A percentile compares a stretch with the other conserved stretches of the same genome.
phyloP scores from a whole-genome alignment of 2,329 filamentous ascomycete genomes.

The Pyrenochaeta sp. region DNA sequence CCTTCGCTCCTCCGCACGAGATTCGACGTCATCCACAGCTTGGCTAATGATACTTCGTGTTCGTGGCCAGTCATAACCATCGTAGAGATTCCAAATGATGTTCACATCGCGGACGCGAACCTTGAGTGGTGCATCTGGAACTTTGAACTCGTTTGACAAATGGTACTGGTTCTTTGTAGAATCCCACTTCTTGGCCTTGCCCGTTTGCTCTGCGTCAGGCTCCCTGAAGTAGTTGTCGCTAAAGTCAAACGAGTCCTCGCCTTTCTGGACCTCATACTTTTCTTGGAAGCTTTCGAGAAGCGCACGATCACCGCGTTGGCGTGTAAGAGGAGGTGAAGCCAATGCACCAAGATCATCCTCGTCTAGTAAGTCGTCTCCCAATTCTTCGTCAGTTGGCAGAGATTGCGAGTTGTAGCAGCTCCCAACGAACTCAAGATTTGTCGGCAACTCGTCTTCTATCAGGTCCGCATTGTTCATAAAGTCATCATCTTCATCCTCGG shows the following conservation, averaged over 20 bases:
- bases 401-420: constrained; percentile 61
- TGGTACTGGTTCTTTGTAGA: constrained; percentile 79
- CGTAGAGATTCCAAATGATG: constrained; percentile 96
- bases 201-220: constrained; percentile 65
- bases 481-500: constrained; percentile 60
- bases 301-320: constrained; percentile 44
- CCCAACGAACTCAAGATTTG: constrained; percentile 58
- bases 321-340: constrained; percentile 38
- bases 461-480: constrained; percentile 50
- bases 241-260: constrained; percentile 71
- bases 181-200: constrained; percentile 80
- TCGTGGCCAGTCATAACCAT: constrained; percentile 94
- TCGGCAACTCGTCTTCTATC: constrained; percentile 51
- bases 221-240: constrained; percentile 78
- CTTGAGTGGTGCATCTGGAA: constrained; percentile 73
- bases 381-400: constrained; percentile 50
- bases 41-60: constrained; percentile 87
- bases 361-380: constrained; percentile 52
- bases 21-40: constrained; percentile 87
- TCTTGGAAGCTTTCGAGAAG: constrained; percentile 62
- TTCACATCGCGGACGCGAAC: constrained; percentile 86
- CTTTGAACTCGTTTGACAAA: constrained; percentile 66
- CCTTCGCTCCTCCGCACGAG: constrained; percentile 77
- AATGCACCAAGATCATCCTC: constrained; percentile 49
- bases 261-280: constrained; percentile 62